Base-by-base conservation (phyloP, 208 protist genomes). In the Balamuthia mandrillaris region DNA sequence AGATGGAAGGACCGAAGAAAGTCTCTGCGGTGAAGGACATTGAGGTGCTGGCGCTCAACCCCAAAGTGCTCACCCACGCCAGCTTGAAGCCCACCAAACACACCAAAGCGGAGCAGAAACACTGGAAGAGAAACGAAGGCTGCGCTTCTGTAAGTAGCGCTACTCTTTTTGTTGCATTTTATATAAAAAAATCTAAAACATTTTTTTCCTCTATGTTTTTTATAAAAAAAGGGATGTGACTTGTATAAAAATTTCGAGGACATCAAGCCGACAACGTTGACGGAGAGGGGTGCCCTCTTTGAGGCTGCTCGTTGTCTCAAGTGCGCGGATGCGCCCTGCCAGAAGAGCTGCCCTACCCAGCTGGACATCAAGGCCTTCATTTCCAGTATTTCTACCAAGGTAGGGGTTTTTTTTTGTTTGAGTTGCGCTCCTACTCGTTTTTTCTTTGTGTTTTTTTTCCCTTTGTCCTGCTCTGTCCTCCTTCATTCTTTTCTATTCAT, bases 341-440 rank as follows among this genome's bases (percentile, higher is more conserved):
- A 92, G 88, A 93, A 94, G 37, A 70, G 65, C 33, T 94, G 92
- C 74, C 92, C 92, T 33, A 94, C 92, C 12, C 74, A 84, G 52
- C 52, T 94, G 9, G 92, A 94, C 88, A 88, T 94, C 41, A 94
- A 94, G 70, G 42, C 74, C 35, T 94, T 94, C 66, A 94, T 94
- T 35, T 84, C 63, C 9, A 88, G 60, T 16, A 94, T 94, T 56
- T 45, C 90, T 27, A 94, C 70, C 9, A 90, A 87, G 61, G 56
- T 74, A 42, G 9, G 10, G 4, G 14, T 4, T 21, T 24, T 21
- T 21, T 21, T 54, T 14, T 54, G 14, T 14, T 14, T 54, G 16
- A 18, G 47, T 54, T 21, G 18, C 47, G 18, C 47, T 4, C 21
- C 56, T 63, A 1, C 9, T 31, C 56, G 31, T 27, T 60, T 60